Conservation (phyloP, 768 basidiomycete species). For the Dendrothele bispora region DNA sequence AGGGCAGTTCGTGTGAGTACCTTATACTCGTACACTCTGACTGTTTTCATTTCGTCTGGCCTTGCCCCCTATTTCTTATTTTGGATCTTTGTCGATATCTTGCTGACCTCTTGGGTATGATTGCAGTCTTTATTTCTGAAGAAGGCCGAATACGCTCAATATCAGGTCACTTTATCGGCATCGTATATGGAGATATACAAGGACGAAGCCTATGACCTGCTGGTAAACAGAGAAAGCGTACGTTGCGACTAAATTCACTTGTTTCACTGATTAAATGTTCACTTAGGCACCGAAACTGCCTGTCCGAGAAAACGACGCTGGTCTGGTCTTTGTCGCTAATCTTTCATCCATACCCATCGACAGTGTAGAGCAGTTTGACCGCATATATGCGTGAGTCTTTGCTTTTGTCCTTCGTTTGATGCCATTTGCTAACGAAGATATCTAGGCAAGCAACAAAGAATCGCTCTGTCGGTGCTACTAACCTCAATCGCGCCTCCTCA, state of each 20-base stretch:
- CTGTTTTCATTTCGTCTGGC: too few relatives aligned
- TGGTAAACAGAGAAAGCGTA: conserved; percentile 71
- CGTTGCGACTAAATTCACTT: conserved; percentile 18
- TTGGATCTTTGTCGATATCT: too few relatives aligned
- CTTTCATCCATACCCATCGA: conserved; percentile 40
- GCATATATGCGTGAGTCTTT: conserved; percentile 41
- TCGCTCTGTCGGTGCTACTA: conserved; percentile 82
- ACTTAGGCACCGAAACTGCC: conserved; percentile 50
- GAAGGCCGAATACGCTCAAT: conserved; percentile 37
- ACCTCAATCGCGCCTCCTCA: conserved; percentile 81
- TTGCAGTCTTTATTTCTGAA: conserved; percentile 49
- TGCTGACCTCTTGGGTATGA: conserved; percentile 35
- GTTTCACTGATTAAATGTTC: background rate
- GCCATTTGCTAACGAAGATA: conserved; percentile 1
- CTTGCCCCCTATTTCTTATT: too few relatives aligned
- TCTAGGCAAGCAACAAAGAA: conserved; percentile 66
- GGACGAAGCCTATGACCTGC: conserved; percentile 88
- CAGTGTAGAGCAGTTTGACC: conserved; percentile 44
- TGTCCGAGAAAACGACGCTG: conserved; percentile 53
- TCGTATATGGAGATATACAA: conserved; percentile 93
- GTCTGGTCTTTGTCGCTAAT: conserved; percentile 56
- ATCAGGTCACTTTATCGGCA: conserved; percentile 49
- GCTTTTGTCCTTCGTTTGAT: background rate
- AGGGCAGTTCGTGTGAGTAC: conserved; percentile 69
- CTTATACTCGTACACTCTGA: too few relatives aligned